These are phyloP conservation scores for Cercospora sp. DNA, from an alignment of 2,329 filamentous ascomycete genomes.

Conservation along the genomic window DNA sequence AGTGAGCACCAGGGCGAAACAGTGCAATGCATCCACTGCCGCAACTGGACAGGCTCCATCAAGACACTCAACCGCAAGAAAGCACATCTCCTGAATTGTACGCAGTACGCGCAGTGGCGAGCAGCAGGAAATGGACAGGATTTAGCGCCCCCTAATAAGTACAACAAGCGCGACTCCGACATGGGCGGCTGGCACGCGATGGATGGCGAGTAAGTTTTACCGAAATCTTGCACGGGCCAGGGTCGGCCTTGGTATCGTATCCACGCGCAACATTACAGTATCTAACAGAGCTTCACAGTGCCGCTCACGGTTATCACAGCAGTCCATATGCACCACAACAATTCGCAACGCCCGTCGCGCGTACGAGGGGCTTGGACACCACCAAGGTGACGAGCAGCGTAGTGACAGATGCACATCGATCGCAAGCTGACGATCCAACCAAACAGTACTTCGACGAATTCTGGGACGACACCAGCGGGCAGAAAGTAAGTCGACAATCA, in stretches of 20 bases:
- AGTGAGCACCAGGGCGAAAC: slow-evolving; percentile 33
- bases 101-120: slow-evolving; percentile 35
- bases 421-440: neutral
- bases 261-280: neutral
- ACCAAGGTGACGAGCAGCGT: slow-evolving; percentile 22
- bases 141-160: slow-evolving; percentile 35
- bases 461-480: slow-evolving; percentile 33
- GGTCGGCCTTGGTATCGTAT: slow-evolving; percentile 7
- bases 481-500: slow-evolving; percentile 31
- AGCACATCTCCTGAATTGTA: slow-evolving; percentile 34
- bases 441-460: slow-evolving; percentile 35
- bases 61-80: slow-evolving; percentile 40
- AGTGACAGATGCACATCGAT: neutral
- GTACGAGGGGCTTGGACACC: slow-evolving; percentile 28
- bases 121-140: slow-evolving; percentile 38
- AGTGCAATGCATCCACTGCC: slow-evolving; percentile 37
- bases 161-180: slow-evolving; percentile 33
- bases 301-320: slow-evolving; percentile 19
- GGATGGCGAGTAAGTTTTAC: slow-evolving; percentile 28
- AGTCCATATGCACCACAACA: slow-evolving; percentile 20
- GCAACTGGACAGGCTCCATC: slow-evolving; percentile 36
- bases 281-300: slow-evolving; percentile 10
- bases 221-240: slow-evolving; percentile 6
- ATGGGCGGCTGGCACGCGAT: slow-evolving; percentile 25
- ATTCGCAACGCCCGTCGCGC: slow-evolving; percentile 26